phyloP scores from a whole-genome alignment of 202 grass and related monocot species.

The Setaria italica region DNA sequence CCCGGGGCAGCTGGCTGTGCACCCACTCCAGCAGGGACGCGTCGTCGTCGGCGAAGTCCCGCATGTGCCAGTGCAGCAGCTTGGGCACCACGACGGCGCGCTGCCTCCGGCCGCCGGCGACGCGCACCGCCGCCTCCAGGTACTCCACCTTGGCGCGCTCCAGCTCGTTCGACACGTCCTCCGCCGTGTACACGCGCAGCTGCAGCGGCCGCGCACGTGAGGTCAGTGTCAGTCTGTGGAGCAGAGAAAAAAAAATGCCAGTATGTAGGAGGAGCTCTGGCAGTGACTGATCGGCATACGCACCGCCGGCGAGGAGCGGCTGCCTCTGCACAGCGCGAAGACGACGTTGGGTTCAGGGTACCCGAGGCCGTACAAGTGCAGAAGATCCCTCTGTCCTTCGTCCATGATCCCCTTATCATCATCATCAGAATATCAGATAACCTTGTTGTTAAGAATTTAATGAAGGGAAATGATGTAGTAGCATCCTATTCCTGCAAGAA shows the following conservation, averaged over 20 bases:
- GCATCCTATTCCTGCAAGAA: not conserved
- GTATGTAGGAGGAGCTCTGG: not conserved
- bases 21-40: slow-evolving; percentile 94
- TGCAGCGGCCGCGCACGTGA: slow-evolving; percentile 19
- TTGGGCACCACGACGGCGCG: slow-evolving; percentile 59
- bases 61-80: slow-evolving; percentile 93
- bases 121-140: slow-evolving; percentile 68
- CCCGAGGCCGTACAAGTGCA: slow-evolving; percentile 64
- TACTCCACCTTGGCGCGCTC: slow-evolving; percentile 85
- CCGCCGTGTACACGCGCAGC: slow-evolving; percentile 85
- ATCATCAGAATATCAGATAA: not conserved
- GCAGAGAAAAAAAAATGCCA: too few relatives aligned
- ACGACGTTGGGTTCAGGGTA: slow-evolving; percentile 94
- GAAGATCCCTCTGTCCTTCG: slow-evolving; percentile 55
- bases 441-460: not conserved
- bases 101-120: slow-evolving; percentile 49
- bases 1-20: slow-evolving; percentile 80
- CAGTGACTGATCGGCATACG: not conserved
- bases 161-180: slow-evolving; percentile 84
- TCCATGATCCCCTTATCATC: slow-evolving; percentile 59
- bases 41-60: slow-evolving; percentile 82
- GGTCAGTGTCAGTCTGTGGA: not conserved
- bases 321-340: slow-evolving; percentile 92
- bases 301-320: slow-evolving; percentile 85
- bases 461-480: not conserved